A percentile compares a stretch with the other conserved stretches of the same genome.
Evolutionary conservation across 2,329 filamentous ascomycete species (phyloP).

Genomic region (Pestalotiopsis sp.): DNA sequence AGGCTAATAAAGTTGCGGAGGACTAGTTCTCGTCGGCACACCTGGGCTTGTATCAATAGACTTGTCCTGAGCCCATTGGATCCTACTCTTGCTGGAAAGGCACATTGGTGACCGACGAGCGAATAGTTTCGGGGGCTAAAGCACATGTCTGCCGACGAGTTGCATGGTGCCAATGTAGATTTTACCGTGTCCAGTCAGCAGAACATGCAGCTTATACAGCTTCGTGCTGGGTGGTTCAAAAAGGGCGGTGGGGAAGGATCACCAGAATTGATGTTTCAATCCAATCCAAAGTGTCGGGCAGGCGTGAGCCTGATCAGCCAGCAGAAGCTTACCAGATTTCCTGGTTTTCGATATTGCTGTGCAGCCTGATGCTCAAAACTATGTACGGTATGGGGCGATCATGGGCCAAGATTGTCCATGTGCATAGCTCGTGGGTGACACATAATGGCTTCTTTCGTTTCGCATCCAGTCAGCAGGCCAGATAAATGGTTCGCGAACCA

Average conservation of each 20-base stretch:
- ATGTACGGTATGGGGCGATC: neutral
- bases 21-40: neutral
- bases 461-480: neutral
- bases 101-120: neutral
- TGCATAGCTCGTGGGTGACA: neutral
- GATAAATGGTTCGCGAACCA: slow-evolving; percentile 21
- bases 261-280: neutral
- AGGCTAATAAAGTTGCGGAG: neutral
- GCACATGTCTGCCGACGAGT: neutral
- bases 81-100: neutral
- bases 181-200: neutral
- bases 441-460: neutral
- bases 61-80: neutral
- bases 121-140: neutral
- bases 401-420: neutral
- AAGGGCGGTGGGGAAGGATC: neutral
- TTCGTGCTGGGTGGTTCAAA: neutral
- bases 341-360: neutral
- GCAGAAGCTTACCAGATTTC: neutral
- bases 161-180: neutral
- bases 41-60: neutral
- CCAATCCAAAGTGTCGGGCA: neutral
- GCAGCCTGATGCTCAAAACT: neutral
- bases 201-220: neutral
- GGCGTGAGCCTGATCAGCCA: neutral